Conservation (phyloP, 2,329 filamentous ascomycete species). For the Trichoderma arundinaceum region DNA sequence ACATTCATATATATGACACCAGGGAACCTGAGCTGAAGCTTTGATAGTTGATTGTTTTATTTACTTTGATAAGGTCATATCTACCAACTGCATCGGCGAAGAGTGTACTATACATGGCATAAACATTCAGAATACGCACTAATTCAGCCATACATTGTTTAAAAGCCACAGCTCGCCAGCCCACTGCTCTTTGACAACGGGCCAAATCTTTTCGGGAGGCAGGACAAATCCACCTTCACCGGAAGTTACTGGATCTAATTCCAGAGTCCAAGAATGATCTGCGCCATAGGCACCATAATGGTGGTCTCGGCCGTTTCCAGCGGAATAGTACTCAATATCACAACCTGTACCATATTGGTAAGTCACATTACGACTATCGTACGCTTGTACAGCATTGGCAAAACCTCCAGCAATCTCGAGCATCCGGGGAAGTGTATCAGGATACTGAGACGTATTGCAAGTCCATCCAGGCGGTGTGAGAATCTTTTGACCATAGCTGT, state of each 20-base stretch:
- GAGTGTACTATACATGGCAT: neutral
- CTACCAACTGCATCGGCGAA: too few species aligned
- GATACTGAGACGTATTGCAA: conserved; percentile 19
- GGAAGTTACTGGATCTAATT: conserved; percentile 18
- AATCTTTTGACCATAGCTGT: conserved; percentile 23
- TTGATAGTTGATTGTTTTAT: too few species aligned
- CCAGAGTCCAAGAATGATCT: conserved; percentile 20
- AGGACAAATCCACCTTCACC: conserved; percentile 17
- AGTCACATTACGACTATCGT: conserved; percentile 18
- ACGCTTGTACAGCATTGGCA: conserved; percentile 18
- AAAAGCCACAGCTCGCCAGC: conserved; percentile 13
- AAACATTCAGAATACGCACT: neutral
- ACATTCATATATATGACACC: too few species aligned
- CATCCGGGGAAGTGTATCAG: conserved; percentile 13
- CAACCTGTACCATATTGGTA: conserved; percentile 21
- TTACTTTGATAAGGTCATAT: too few species aligned
- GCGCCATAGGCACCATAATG: conserved; percentile 19
- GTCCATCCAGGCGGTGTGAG: conserved; percentile 21
- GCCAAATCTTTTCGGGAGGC: conserved; percentile 16
- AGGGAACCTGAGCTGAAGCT: too few species aligned
- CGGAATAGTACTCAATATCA: conserved; percentile 27
- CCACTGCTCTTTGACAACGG: conserved; percentile 23
- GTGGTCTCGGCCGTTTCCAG: conserved; percentile 21
- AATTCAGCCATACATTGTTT: conserved; percentile 19
- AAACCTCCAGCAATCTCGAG: conserved; percentile 15